Evolutionary conservation across 352 stramenopile genomes (phyloP).

Genomic region (Phytophthora boehmeriae): DNA sequence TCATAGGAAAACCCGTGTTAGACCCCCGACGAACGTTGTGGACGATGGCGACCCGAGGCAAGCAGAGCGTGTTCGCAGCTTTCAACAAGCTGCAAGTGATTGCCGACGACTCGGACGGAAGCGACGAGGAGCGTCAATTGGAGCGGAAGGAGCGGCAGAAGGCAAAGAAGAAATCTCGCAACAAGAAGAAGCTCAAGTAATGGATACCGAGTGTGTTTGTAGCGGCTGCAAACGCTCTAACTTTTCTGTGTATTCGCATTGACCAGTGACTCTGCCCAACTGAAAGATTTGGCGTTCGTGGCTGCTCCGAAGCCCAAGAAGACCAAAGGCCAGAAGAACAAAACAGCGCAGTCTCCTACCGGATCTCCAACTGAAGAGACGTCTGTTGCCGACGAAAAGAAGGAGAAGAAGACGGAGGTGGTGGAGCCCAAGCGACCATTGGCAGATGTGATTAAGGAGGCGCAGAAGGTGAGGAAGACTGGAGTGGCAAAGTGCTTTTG

Average conservation of each 20-base stretch:
- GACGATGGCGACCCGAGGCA: constrained; percentile 46
- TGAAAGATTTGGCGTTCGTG: constrained; percentile 81
- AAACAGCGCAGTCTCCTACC: constrained; percentile 10
- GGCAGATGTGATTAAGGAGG: constrained; percentile 23
- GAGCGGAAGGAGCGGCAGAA: constrained; percentile 71
- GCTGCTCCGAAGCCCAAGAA: constrained; percentile 69
- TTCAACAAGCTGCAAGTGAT: constrained; percentile 56
- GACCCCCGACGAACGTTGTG: constrained; percentile 8
- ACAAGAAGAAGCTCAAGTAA: constrained; percentile 79
- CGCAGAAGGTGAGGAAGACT: constrained; percentile 18
- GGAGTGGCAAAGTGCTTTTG: background rate
- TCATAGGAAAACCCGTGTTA: constrained; percentile 8
- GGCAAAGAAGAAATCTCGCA: constrained; percentile 73
- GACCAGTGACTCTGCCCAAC: constrained; percentile 58
- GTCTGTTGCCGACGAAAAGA: background rate
- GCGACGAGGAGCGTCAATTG: constrained; percentile 55
- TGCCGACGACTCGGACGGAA: constrained; percentile 53
- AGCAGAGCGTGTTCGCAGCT: constrained; percentile 77
- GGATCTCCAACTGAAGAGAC: constrained; percentile 23
- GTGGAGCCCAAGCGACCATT: constrained; percentile 9
- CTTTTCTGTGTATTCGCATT: constrained; percentile 3
- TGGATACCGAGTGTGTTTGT: background rate
- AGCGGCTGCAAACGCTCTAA: constrained; percentile 3
- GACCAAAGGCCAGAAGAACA: constrained; percentile 53
- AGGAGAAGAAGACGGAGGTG: constrained; percentile 13